Base-by-base conservation (phyloP, 2,329 filamentous ascomycete genomes). In the Fusarium compactum region DNA sequence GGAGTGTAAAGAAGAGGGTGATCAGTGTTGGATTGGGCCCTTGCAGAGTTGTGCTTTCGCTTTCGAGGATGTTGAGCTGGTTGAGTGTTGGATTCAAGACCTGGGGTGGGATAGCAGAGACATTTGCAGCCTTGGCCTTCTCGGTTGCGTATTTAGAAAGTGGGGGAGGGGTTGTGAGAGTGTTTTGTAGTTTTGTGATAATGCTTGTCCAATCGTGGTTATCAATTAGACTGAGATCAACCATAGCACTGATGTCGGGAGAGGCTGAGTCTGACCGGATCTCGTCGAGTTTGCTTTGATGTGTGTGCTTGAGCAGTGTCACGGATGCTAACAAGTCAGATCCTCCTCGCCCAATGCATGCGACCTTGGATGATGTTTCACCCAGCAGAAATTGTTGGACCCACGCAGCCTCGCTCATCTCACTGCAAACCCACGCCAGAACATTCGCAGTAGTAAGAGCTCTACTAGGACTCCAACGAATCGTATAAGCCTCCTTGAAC, bases 81-180 rank as follows among this genome's bases (percentile, higher is more conserved):
- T 40, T 64, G 24, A 45, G 15, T 40, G 61, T 4, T 20, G 24
- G 25, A 8, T 64, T 27, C 2, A 64, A 4, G 29, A 6, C 24
- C 2, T 32, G 20, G 6, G 61, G 18, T 20, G 58, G 58, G 20
- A 64, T 50, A 0, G 61, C 34, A n/a, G 61, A n/a, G 11, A 29
- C 8, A 3, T 64, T 64, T n/a, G 59, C 44, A 45, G 61, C 50
- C 7, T n/a, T 44, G 5, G 61, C 61, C 34, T 64, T 64, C 2
- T 38, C 58, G 16, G 43, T 64, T 0, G 61, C 61, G 8, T 63
- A 64, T 63, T 63, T 64, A 0, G 58, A 63, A 45, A 64, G 58
- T 20, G 58, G 14, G 8, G 61, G 61, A 32, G 61, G 5, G 12
- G 48, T 18, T 15, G 61, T 64, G 9, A 64, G 50, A 12, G 29